Conservation (phyloP, 2,329 filamentous ascomycete genomes). For the Knufia petricola region DNA sequence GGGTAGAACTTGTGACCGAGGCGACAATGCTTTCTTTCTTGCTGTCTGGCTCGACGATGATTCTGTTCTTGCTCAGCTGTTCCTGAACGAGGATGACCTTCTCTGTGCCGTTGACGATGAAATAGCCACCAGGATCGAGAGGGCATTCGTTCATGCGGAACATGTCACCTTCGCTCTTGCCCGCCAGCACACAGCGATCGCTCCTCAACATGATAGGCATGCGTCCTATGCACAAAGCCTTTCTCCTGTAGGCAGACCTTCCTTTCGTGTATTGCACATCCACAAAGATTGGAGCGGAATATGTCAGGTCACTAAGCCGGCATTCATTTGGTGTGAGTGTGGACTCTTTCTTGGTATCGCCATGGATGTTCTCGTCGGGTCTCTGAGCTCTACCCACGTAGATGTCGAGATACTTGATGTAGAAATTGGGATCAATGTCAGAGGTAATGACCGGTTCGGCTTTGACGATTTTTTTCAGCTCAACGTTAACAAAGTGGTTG, state of each 20-base stretch:
- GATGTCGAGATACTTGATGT: constrained; percentile 79
- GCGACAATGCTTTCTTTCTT: constrained; percentile 92
- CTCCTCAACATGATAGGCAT: constrained; percentile 97
- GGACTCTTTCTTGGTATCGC: constrained; percentile 39
- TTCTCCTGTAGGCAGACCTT: constrained; percentile 63
- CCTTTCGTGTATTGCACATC: constrained; percentile 86
- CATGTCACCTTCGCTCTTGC: constrained; percentile 81
- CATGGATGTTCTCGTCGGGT: constrained; percentile 60
- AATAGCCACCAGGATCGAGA: constrained; percentile 92
- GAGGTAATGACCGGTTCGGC: constrained; percentile 82
- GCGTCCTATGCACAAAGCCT: constrained; percentile 69
- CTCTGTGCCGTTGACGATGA: constrained; percentile 93
- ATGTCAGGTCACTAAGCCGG: constrained; percentile 93
- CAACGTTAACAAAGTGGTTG: constrained; percentile 95
- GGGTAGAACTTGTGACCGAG: constrained; percentile 91
- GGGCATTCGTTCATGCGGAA: constrained; percentile 89
- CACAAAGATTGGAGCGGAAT: constrained; percentile 85
- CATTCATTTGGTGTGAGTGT: constrained; percentile 88
- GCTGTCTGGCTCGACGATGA: constrained; percentile 86
- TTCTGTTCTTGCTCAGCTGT: constrained; percentile 96
- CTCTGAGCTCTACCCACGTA: constrained; percentile 74
- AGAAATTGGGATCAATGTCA: constrained; percentile 87
- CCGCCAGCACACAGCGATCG: constrained; percentile 77
- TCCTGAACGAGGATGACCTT: constrained; percentile 99
- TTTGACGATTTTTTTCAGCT: constrained; percentile 92